Evolutionary conservation across 2,329 filamentous ascomycete species (phyloP), one percentile per base, ranked within the genome.

Genomic region (Sarocladium oryzae): DNA sequence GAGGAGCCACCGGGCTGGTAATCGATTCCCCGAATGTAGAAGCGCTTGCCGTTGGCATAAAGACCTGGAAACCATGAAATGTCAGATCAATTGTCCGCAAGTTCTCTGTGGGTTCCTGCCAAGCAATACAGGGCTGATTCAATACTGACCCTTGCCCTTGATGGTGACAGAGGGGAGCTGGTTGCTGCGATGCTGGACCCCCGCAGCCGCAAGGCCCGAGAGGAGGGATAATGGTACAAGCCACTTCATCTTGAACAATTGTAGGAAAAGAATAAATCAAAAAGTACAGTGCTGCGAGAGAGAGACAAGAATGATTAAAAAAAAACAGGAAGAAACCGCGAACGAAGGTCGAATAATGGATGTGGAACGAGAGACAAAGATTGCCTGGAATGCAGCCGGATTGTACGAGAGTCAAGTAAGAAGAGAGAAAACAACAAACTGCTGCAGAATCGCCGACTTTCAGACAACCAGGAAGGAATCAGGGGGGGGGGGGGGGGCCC

Each of bases 1-100:
- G 78, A 76, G 26, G 78, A 77, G 55, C 78, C 79, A 54, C 78
- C 79, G 16, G 79, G 79, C 63, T 82, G 78, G 66, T 82, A 82
- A 67, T 81, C 79, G 46, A 82, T 74, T 54, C 79, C 79, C 20
- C 78, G 77, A 52, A 82, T 59, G 58, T 79, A 81, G 70, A 82
- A 82, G 52, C 79, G 76, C 8, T 70, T 63, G 26, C 43, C 43
- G 51, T 69, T 67, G 56, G 71, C 58, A 69, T 71, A 82, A 70
- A 82, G 81, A 51, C 9, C 43, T 48, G 28, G 21, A n/a, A 9
- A 28, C 50, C 15, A 33, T 10, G 15, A 26, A 40, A 16, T n/a
- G n/a, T n/a, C n/a, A n/a, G n/a, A n/a, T n/a, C n/a, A n/a, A n/a
- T n/a, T n/a, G n/a, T n/a, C n/a, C n/a, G n/a, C n/a, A n/a, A n/a